Percentiles rank a stretch among this genome's conserved stretches.
phyloP scores from a whole-genome alignment of 257 asterid species.

The Jacaranda copaia region DNA sequence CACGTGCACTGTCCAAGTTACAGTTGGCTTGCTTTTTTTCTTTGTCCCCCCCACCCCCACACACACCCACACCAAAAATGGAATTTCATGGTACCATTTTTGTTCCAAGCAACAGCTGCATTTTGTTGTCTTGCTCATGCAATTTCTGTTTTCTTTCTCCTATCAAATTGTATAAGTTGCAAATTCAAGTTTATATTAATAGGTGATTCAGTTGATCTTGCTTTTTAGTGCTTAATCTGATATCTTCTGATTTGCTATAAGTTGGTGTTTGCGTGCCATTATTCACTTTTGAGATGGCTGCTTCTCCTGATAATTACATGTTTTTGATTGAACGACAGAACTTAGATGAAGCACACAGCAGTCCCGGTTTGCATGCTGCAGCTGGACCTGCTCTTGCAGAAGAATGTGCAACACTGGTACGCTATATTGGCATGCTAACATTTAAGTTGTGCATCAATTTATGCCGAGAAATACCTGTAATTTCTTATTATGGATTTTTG shows the following conservation, averaged over 20 bases:
- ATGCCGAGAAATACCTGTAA: constrained; percentile 9
- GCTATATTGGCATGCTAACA: background rate
- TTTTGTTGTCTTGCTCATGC: constrained; percentile 8
- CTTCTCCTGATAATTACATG: constrained; percentile 20
- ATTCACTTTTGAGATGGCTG: constrained; percentile 4
- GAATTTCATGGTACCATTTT: background rate
- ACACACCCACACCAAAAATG: background rate
- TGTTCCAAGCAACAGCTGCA: background rate
- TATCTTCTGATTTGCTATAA: constrained; percentile 12
- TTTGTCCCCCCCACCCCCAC: background rate
- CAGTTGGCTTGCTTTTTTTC: too few relatives aligned
- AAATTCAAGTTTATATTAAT: constrained; percentile 2
- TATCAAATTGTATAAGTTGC: constrained; percentile 11
- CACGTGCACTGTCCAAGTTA: too few relatives aligned
- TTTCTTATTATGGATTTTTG: background rate
- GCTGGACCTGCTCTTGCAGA: constrained; percentile 91
- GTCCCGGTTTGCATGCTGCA: constrained; percentile 83
- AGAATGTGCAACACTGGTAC: constrained; percentile 55
- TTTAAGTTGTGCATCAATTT: background rate
- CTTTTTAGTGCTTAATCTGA: constrained; percentile 1
- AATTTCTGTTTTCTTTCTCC: background rate
- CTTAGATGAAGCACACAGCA: constrained; percentile 79
- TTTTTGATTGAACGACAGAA: constrained; percentile 51
- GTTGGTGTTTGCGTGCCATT: constrained; percentile 14
- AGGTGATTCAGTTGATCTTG: constrained; percentile 17